Evolutionary conservation across 176 grass and related monocot genomes (phyloP).

Genomic region (Rhynchospora tenuis): DNA sequence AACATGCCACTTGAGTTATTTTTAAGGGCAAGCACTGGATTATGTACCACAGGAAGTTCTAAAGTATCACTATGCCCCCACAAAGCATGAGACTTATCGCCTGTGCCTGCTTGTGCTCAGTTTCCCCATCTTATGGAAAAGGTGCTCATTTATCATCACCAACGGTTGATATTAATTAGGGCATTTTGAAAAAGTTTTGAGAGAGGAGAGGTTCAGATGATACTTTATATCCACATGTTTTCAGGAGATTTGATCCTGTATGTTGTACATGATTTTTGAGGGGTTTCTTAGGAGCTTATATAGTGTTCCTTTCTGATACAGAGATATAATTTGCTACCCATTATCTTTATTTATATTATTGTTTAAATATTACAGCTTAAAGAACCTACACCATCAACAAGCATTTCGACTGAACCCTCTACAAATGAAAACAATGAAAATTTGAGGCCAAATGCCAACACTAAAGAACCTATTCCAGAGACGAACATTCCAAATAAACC

Average conservation of each 20-base stretch:
- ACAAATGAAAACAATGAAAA: constrained; percentile 5
- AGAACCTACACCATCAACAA: neutral
- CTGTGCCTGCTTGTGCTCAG: neutral
- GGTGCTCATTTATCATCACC: neutral
- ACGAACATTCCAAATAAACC: neutral
- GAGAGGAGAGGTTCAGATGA: neutral
- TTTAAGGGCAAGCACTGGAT: neutral
- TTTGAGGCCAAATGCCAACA: neutral
- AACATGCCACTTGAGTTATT: neutral
- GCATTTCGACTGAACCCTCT: neutral
- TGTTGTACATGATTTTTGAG: neutral
- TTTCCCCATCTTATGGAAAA: neutral
- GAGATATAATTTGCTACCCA: neutral
- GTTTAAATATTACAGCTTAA: constrained; percentile 4
- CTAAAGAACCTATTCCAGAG: neutral
- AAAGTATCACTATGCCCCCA: neutral
- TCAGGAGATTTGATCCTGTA: neutral
- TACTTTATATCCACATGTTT: neutral
- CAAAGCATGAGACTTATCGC: neutral
- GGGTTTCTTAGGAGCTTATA: neutral
- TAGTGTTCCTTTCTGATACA: neutral
- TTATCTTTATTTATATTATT: neutral
- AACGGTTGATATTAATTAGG: neutral
- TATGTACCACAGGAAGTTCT: neutral
- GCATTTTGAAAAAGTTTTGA: neutral